Evolutionary conservation across 2,329 filamentous ascomycete genomes (phyloP).

Genomic region (Diplodia sapinea): DNA sequence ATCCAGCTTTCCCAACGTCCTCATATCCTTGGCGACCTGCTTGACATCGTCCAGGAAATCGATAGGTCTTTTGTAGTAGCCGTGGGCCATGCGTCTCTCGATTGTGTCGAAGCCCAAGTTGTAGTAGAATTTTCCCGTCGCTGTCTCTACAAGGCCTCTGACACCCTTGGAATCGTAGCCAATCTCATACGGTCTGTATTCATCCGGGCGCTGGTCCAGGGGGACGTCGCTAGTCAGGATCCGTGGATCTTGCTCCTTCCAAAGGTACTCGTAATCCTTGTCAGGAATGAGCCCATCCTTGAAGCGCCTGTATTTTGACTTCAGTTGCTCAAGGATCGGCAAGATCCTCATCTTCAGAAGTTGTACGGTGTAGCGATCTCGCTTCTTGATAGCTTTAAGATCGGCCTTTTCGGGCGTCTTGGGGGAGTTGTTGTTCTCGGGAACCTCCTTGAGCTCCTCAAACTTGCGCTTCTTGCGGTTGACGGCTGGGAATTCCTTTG

Average conservation of each 20-base stretch:
- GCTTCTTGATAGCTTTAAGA: constrained; percentile 77
- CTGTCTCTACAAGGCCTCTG: constrained; percentile 74
- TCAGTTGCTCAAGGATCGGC: constrained; percentile 96
- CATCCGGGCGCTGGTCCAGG: constrained; percentile 59
- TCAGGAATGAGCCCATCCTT: constrained; percentile 75
- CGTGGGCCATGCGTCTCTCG: constrained; percentile 94
- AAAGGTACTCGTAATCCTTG: constrained; percentile 76
- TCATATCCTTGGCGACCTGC: constrained; percentile 82
- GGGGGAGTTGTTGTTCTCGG: constrained; percentile 61
- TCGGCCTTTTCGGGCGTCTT: constrained; percentile 75
- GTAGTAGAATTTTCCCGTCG: constrained; percentile 86
- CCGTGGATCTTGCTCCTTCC: constrained; percentile 79
- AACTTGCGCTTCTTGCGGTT: constrained; percentile 84
- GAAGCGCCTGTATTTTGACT: constrained; percentile 85
- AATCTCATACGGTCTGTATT: constrained; percentile 74
- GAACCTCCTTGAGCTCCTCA: constrained; percentile 72
- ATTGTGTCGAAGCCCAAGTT: constrained; percentile 93
- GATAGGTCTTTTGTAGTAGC: constrained; percentile 88
- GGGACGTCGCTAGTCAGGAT: constrained; percentile 65
- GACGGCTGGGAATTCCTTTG: constrained; percentile 85
- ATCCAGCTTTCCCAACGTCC: constrained; percentile 80
- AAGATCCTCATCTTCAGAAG: constrained; percentile 86
- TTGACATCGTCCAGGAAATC: constrained; percentile 91
- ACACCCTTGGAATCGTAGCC: constrained; percentile 79
- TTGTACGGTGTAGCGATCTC: constrained; percentile 84